Percentiles rank a stretch among this genome's conserved stretches.
Evolutionary conservation across 1,284 basidiomycete genomes (phyloP).

Genomic region (Cystobasidium slooffiae): DNA sequence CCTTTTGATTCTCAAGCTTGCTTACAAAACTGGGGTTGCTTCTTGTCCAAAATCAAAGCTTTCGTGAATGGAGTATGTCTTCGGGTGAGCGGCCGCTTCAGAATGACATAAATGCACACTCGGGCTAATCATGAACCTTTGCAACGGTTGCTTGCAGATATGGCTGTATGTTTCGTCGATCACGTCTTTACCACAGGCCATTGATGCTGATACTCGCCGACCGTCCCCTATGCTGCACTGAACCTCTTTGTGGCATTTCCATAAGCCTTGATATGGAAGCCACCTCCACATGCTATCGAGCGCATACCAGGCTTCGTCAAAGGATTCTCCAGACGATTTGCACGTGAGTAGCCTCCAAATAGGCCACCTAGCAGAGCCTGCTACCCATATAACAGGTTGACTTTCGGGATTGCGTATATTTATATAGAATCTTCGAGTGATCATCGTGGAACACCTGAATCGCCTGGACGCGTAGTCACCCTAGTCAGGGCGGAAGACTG

Average conservation of each 20-base stretch:
- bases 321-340: constrained; percentile 43
- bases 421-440: constrained; percentile 40
- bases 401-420: background rate
- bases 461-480: constrained; percentile 83
- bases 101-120: background rate
- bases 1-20: no score
- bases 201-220: constrained; percentile 11
- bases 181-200: background rate
- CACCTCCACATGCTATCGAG: constrained; percentile 37
- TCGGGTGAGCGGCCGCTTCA: constrained; percentile 19
- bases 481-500: constrained; percentile 82
- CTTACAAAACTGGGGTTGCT: no score
- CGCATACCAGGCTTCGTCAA: constrained; percentile 43
- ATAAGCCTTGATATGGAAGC: constrained; percentile 44
- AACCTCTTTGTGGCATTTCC: background rate
- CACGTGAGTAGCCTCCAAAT: constrained; percentile 12
- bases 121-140: background rate
- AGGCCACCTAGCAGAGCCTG: background rate
- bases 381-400: background rate
- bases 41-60: background rate
- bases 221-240: background rate
- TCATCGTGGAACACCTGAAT: constrained; percentile 72
- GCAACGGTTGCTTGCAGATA: constrained; percentile 14
- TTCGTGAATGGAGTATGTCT: constrained; percentile 38
- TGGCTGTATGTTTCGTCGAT: constrained; percentile 27